Base-by-base conservation (phyloP, 306 rosid species). In the Lathyrus sativus region DNA sequence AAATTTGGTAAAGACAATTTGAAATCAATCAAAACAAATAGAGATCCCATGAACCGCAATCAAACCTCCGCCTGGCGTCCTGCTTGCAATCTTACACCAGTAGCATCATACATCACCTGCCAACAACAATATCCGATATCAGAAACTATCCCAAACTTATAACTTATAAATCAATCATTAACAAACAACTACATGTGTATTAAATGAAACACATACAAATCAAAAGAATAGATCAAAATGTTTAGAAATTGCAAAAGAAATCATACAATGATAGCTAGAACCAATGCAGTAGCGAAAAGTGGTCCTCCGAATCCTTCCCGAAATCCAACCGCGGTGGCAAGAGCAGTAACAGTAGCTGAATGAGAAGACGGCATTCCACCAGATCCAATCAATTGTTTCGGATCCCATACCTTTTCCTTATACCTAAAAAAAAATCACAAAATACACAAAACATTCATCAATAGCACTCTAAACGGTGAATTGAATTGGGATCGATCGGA, bases 311-410 rank as follows among this genome's bases (percentile, higher is more conserved):
- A 86, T 33, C 99, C 99, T 83, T 93, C 96, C 76, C 90, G 97
- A 73, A 90, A 81, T 24, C 97, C 99, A 74, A 90, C 67, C 13
- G 97, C 90, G 2, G 84, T 59, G 6, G 99, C 96, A 66, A 90
- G 90, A 82, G 99, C 96, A 68, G 96, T 85, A 10, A 93, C 97
- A 58, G 99, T 88, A 0, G 99, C 81, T 15, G 99, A 93, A 93
- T 93, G 99, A 55, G 99, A 93, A 1, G 99, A 93, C 6, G 99
- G 99, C 99, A 93, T 93, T 81, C 99, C 99, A 7, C 99, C 99
- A 18, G 99, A 93, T 68, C 95, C 99, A 69, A 90, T 11, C 9
- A 93, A 87, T 71, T 76, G 84, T 83, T 90, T 93, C 19, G 83
- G 78, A 85, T 93, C 99, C 99, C 97, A 93, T 80, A 87, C 75